Evolutionary conservation across 805 yeast genomes (phyloP).

Genomic region (Kluyveromyces siamensis): DNA sequence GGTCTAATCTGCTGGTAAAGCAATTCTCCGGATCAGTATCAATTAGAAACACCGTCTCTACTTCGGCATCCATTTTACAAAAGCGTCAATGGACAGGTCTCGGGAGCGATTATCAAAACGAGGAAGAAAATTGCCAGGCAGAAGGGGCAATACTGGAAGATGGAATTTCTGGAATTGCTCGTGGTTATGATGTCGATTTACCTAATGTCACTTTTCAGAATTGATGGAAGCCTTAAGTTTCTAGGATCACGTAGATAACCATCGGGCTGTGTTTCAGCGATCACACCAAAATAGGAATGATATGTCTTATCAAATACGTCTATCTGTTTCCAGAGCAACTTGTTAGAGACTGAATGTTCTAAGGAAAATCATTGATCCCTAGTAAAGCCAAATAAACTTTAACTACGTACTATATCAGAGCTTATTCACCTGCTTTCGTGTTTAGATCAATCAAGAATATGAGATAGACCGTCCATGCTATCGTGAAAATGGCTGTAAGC

Average conservation of each 20-base stretch:
- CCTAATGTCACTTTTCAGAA: background rate
- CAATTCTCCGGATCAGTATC: conserved; percentile 51
- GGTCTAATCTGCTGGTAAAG: conserved; percentile 37
- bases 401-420: too few relatives aligned
- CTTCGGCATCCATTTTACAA: conserved; percentile 74
- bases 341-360: too few relatives aligned
- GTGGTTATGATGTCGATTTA: conserved; percentile 57
- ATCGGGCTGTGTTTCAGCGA: background rate
- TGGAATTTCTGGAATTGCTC: conserved; percentile 82
- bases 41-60: conserved; percentile 72
- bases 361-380: too few relatives aligned
- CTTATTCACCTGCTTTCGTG: background rate
- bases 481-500: too few relatives aligned
- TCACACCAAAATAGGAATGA: background rate
- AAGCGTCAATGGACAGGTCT: conserved; percentile 78
- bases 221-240: background rate
- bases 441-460: background rate
- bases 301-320: too few relatives aligned
- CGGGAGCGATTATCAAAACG: conserved; percentile 68
- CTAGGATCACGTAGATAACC: background rate
- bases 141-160: conserved; percentile 77
- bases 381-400: background rate
- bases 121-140: conserved; percentile 32
- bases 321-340: too few relatives aligned
- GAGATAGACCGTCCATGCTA: background rate